Conservation (phyloP, 163 green algal genomes). For the Scenedesmus sp. region DNA sequence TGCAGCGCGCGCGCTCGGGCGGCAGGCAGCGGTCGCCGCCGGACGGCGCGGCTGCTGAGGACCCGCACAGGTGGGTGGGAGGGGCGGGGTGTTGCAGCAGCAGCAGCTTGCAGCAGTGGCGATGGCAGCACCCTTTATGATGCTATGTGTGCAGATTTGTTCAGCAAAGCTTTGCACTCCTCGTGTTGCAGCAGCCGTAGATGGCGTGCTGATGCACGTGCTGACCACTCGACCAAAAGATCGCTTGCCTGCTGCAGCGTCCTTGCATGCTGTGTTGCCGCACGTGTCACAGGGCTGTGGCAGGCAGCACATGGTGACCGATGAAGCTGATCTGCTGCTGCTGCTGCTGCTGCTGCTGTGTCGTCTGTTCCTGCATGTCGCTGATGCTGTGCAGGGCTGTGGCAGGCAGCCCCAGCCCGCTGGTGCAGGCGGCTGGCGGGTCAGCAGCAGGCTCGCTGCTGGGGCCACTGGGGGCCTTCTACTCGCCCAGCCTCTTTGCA, state of each 20-base stretch:
- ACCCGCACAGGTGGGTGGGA: not conserved
- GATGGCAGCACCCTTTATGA: too few relatives aligned
- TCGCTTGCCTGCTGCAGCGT: not conserved
- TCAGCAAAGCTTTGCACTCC: too few relatives aligned
- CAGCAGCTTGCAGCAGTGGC: too few relatives aligned
- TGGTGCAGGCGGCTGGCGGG: constrained; percentile 12
- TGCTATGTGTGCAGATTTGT: too few relatives aligned
- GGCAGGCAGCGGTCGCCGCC: not conserved
- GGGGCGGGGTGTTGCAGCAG: too few relatives aligned
- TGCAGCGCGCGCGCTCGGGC: not conserved
- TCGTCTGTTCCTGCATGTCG: not conserved
- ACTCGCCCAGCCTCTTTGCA: not conserved
- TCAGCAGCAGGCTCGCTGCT: not conserved
- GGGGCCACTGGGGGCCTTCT: constrained; percentile 2
- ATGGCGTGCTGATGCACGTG: too few relatives aligned
- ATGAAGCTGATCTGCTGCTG: not conserved
- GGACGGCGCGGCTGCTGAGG: not conserved
- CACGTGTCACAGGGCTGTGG: too few relatives aligned
- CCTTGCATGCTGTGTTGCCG: not conserved
- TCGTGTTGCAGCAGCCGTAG: too few relatives aligned
- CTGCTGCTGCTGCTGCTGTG: not conserved
- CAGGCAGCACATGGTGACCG: not conserved
- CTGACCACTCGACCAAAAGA: too few relatives aligned
- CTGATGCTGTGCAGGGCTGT: not conserved
- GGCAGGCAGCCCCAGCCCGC: constrained; percentile 21